Conservation (phyloP, 768 basidiomycete genomes). For the Pisolithus sp. region DNA sequence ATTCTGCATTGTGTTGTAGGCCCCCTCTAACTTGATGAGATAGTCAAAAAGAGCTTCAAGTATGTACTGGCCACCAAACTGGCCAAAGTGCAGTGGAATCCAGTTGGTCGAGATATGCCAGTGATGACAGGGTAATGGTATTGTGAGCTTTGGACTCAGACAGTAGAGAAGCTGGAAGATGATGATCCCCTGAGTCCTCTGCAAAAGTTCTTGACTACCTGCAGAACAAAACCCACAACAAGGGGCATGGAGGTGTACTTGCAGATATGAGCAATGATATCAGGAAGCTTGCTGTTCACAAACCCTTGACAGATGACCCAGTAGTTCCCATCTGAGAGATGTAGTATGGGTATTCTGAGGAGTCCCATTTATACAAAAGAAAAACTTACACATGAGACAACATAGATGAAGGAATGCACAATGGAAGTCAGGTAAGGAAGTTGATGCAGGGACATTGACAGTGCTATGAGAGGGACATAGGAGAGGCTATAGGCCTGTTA, state of each 20-base stretch:
- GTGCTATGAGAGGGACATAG: conserved; percentile 92
- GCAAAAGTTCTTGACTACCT: conserved; percentile 71
- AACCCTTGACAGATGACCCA: conserved; percentile 73
- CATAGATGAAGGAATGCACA: conserved; percentile 95
- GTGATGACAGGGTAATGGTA: conserved; percentile 1
- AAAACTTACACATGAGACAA: conserved; percentile 81
- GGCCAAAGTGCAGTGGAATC: conserved; percentile 82
- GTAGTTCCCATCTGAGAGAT: conserved; percentile 83
- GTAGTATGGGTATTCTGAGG: not conserved
- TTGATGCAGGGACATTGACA: conserved; percentile 80
- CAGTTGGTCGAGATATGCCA: conserved; percentile 21
- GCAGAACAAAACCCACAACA: too few relatives aligned
- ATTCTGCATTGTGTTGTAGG: conserved; percentile 72
- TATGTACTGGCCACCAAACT: conserved; percentile 53
- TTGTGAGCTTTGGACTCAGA: not conserved
- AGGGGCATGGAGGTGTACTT: conserved; percentile 73
- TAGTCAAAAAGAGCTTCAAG: conserved; percentile 95
- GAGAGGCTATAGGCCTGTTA: conserved; percentile 53
- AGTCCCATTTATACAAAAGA: not conserved
- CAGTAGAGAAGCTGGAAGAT: conserved; percentile 1
- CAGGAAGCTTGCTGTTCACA: conserved; percentile 73
- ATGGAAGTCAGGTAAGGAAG: conserved; percentile 89
- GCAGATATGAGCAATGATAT: conserved; percentile 78
- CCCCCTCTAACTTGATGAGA: conserved; percentile 82
- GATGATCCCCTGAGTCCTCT: conserved; percentile 47